Evolutionary conservation across 2,329 filamentous ascomycete genomes (phyloP).

Genomic region (Pseudogymnoascus sp.): DNA sequence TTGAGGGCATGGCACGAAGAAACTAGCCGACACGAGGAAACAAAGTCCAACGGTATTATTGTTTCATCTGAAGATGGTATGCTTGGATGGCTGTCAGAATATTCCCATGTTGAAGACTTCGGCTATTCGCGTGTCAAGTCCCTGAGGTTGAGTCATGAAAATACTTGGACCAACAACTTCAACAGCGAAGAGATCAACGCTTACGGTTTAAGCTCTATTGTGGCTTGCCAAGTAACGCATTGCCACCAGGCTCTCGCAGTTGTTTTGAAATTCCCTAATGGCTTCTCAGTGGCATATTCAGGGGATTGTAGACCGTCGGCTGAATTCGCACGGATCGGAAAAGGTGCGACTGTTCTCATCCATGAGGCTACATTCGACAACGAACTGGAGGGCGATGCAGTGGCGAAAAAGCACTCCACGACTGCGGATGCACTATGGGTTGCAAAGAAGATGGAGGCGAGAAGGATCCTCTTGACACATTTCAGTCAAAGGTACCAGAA

Average conservation of each 20-base stretch:
- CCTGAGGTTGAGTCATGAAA: constrained; percentile 18
- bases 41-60: constrained; percentile 39
- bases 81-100: constrained; percentile 70
- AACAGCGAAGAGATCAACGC: constrained; percentile 36
- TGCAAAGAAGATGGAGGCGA: constrained; percentile 69
- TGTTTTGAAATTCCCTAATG: constrained; percentile 67
- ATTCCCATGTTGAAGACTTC: constrained; percentile 67
- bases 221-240: constrained; percentile 63
- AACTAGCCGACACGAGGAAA: constrained; percentile 32
- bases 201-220: constrained; percentile 58
- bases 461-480: constrained; percentile 78
- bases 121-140: constrained; percentile 48
- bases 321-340: constrained; percentile 62
- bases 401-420: constrained; percentile 85
- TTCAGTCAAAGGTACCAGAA: constrained; percentile 82
- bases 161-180: constrained; percentile 28
- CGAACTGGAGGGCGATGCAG: constrained; percentile 67
- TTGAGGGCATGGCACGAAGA: constrained; percentile 71
- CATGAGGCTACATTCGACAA: constrained; percentile 97
- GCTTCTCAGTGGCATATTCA: constrained; percentile 84
- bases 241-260: constrained; percentile 72
- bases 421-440: constrained; percentile 77
- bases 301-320: constrained; percentile 81
- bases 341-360: constrained; percentile 71
- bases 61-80: constrained; percentile 66